phyloP scores from a whole-genome alignment of 2,329 filamentous ascomycete genomes.

The Aureobasidium sp. region DNA sequence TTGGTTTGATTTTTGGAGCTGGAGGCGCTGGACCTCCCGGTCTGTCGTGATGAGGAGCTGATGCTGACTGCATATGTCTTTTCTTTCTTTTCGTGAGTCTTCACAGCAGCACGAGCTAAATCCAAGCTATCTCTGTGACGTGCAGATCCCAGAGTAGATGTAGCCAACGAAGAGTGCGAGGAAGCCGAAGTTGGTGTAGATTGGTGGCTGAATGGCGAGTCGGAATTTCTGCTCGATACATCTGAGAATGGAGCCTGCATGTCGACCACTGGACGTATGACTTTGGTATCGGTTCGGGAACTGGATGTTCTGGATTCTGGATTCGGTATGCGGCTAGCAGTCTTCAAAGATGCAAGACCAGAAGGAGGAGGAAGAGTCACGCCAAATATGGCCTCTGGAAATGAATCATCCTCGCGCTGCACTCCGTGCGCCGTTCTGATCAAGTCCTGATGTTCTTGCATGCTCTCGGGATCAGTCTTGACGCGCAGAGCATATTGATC shows the following conservation, averaged over 20 bases:
- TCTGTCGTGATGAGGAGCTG: background rate
- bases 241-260: background rate
- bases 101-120: background rate
- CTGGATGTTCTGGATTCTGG: background rate
- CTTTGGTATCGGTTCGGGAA: background rate
- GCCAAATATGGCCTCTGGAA: slow-evolving; percentile 12
- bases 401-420: slow-evolving; percentile 7
- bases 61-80: background rate
- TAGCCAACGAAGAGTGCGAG: slow-evolving; percentile 61
- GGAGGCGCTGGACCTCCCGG: background rate
- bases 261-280: background rate
- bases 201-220: slow-evolving; percentile 68
- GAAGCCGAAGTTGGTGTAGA: slow-evolving; percentile 72
- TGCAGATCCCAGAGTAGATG: slow-evolving; percentile 4
- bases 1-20: background rate
- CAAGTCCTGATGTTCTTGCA: slow-evolving; percentile 18
- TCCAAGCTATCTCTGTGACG: slow-evolving; percentile 12
- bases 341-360: background rate
- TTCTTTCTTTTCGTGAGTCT: background rate
- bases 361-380: slow-evolving; percentile 9
- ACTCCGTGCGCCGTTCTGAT: background rate
- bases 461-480: slow-evolving; percentile 12
- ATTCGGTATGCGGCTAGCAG: background rate
- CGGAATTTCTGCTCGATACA: slow-evolving; percentile 65
- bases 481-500: slow-evolving; percentile 27